phyloP scores from a whole-genome alignment of 306 rosid genomes.

The Fragaria iinumae region DNA sequence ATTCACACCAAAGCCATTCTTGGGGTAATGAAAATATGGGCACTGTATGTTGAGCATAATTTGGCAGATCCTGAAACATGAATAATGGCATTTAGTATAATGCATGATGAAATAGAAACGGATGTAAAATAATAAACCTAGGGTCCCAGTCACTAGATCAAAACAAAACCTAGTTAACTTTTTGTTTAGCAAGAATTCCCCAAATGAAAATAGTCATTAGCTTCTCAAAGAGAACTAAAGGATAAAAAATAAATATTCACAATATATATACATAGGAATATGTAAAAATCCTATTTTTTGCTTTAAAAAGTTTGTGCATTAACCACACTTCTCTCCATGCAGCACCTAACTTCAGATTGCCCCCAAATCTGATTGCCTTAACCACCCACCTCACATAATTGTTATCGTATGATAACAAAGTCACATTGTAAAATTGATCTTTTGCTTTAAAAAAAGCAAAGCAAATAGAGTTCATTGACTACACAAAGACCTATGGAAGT shows the following conservation, averaged over 20 bases:
- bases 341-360: not conserved
- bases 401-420: not conserved
- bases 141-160: not conserved
- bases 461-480: not conserved
- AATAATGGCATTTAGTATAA: slow-evolving; percentile 1
- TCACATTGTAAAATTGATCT: not conserved
- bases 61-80: slow-evolving; percentile 92
- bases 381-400: not conserved
- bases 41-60: slow-evolving; percentile 93
- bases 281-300: not conserved
- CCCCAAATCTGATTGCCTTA: not conserved
- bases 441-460: not conserved
- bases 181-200: not conserved
- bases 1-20: slow-evolving; percentile 99
- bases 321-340: not conserved
- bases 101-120: not conserved
- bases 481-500: not conserved
- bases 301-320: not conserved
- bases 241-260: too few relatives aligned
- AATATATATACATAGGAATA: too few relatives aligned
- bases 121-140: not conserved
- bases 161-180: not conserved
- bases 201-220: not conserved
- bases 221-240: not conserved
- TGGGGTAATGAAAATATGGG: slow-evolving; percentile 94